Conservation (phyloP, 2,329 filamentous ascomycete genomes). For the Stagonosporopsis chrysanthemi region DNA sequence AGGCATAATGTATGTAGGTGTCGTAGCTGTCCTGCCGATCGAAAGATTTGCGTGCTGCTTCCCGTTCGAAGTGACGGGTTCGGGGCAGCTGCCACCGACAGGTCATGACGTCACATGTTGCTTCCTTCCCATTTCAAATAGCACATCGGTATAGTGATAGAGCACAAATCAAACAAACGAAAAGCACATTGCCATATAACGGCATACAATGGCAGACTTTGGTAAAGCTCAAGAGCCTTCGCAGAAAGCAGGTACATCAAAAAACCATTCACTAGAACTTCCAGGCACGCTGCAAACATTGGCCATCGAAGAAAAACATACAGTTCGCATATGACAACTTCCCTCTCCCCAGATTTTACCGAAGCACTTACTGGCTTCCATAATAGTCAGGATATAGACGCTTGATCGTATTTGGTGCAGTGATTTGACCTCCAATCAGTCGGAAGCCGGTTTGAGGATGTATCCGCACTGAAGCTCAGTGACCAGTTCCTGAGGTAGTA, state of each 20-base stretch:
- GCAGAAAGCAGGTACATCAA: background rate
- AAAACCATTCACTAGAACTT: background rate
- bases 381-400: background rate
- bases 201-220: too few relatives aligned
- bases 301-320: background rate
- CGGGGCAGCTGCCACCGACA: conserved; percentile 5
- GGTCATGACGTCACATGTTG: conserved; percentile 5
- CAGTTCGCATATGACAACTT: background rate
- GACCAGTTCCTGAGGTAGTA: conserved; percentile 11
- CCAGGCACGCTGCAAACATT: background rate
- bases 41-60: too few relatives aligned
- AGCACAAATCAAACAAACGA: too few relatives aligned
- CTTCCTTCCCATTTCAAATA: background rate
- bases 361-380: background rate
- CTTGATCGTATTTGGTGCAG: too few relatives aligned
- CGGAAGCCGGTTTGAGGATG: conserved; percentile 17
- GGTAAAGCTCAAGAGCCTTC: background rate
- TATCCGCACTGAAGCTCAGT: conserved; percentile 13
- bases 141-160: too few relatives aligned
- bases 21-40: background rate
- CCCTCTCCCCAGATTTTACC: background rate
- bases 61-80: background rate
- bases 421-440: background rate
- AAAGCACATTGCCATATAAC: too few relatives aligned
- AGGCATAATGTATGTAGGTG: conserved; percentile 1